Percentiles rank a stretch among this genome's conserved stretches.
phyloP scores from a whole-genome alignment of 2,329 filamentous ascomycete species.

The Esteya vermicola region DNA sequence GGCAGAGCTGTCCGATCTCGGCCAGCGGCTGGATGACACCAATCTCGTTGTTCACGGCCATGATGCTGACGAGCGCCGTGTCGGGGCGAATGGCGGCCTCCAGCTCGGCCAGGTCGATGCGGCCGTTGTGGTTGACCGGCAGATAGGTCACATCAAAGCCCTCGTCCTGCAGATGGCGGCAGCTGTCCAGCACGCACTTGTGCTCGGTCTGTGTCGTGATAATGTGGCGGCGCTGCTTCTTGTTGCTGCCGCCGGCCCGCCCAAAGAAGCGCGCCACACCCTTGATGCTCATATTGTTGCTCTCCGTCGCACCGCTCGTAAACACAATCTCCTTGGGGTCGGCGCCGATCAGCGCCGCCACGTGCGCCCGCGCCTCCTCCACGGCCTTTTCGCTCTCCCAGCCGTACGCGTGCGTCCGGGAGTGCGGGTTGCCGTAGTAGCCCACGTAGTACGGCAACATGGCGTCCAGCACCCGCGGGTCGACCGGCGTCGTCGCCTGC shows the following conservation, averaged over 20 bases:
- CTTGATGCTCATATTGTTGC: constrained; percentile 99
- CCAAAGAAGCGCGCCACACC: constrained; percentile 94
- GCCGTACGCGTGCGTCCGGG: constrained; percentile 91
- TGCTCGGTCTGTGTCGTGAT: constrained; percentile 97
- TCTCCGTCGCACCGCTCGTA: constrained; percentile 94
- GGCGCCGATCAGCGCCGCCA: constrained; percentile 79
- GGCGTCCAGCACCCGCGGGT: constrained; percentile 85
- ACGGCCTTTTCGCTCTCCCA: constrained; percentile 96
- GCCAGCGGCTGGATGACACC: constrained; percentile 95
- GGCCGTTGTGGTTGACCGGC: constrained; percentile 74
- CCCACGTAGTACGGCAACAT: constrained; percentile 94
- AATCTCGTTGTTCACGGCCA: constrained; percentile 99
- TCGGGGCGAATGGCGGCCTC: constrained; percentile 83
- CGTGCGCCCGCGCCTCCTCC: constrained; percentile 69
- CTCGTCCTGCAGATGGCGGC: constrained; percentile 90
- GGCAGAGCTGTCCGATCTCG: constrained; percentile 84
- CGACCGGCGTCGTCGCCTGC: constrained; percentile 91
- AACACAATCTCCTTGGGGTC: constrained; percentile 98
- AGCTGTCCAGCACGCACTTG: constrained; percentile 97
- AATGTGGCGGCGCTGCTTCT: constrained; percentile 98
- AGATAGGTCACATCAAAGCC: constrained; percentile 96
- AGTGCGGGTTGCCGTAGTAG: constrained; percentile 93
- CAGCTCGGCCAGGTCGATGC: constrained; percentile 71
- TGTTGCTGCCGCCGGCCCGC: constrained; percentile 68
- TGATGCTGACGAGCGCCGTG: constrained; percentile 86